phyloP scores from a whole-genome alignment of 768 basidiomycete genomes.

The Daedalea quercina region DNA sequence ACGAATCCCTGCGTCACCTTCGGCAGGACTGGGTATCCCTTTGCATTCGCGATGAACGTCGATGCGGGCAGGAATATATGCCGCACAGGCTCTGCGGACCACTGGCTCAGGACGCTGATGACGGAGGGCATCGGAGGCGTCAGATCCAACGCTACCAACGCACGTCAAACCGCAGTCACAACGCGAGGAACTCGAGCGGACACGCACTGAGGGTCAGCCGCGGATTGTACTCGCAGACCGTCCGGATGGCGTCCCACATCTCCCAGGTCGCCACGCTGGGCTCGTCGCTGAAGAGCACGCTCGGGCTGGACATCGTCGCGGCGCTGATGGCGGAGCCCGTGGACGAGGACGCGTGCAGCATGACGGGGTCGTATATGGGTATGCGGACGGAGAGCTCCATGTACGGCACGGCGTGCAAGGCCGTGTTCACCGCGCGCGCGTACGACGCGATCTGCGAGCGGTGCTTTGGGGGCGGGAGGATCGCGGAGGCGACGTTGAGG shows the following conservation, averaged over 20 bases:
- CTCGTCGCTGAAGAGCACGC: slow-evolving; percentile 13
- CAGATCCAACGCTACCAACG: slow-evolving; percentile 75
- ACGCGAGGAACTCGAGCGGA: background rate
- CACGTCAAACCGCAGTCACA: slow-evolving; percentile 7
- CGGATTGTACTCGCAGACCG: slow-evolving; percentile 78
- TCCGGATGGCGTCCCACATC: slow-evolving; percentile 95
- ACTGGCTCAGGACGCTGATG: slow-evolving; percentile 70
- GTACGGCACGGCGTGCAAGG: slow-evolving; percentile 61
- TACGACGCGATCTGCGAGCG: slow-evolving; percentile 86
- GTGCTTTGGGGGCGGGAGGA: slow-evolving; percentile 84
- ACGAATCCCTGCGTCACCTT: slow-evolving; percentile 92
- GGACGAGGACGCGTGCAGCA: slow-evolving; percentile 33
- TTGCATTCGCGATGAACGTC: slow-evolving; percentile 90
- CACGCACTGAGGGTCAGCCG: slow-evolving; percentile 65
- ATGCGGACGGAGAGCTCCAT: slow-evolving; percentile 79
- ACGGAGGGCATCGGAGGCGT: slow-evolving; percentile 81
- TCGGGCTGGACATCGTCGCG: background rate
- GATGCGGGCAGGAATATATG: slow-evolving; percentile 85
- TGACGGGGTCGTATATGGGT: slow-evolving; percentile 72
- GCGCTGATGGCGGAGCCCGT: slow-evolving; percentile 17
- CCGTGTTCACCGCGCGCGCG: slow-evolving; percentile 82
- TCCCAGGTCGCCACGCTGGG: slow-evolving; percentile 69
- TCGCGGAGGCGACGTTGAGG: slow-evolving; percentile 76
- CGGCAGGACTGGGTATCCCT: slow-evolving; percentile 94
- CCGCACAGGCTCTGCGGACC: slow-evolving; percentile 91